Evolutionary conservation across 2,329 filamentous ascomycete genomes (phyloP).

Genomic region (Trichophyton mentagrophytes): DNA sequence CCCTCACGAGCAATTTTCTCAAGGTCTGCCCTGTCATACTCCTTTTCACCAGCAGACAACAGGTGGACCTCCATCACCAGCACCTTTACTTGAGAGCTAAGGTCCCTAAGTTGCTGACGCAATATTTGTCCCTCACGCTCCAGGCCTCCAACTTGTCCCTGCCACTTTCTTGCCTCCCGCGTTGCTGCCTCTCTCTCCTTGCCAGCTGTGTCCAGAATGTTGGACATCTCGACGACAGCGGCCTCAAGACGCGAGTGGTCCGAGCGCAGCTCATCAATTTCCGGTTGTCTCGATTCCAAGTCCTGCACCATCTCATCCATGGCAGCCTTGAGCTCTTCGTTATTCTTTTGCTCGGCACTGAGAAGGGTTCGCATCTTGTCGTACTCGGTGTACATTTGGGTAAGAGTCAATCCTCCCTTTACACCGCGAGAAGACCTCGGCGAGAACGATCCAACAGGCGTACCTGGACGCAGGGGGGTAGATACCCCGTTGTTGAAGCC

Average conservation of each 20-base stretch:
- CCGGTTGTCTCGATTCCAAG: slow-evolving; percentile 73
- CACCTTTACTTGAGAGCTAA: slow-evolving; percentile 81
- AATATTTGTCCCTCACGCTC: slow-evolving; percentile 61
- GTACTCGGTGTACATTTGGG: slow-evolving; percentile 52
- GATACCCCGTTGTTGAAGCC: slow-evolving; percentile 39
- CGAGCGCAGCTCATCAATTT: slow-evolving; percentile 70
- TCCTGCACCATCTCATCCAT: slow-evolving; percentile 77
- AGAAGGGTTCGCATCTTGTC: slow-evolving; percentile 54
- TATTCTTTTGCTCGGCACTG: slow-evolving; percentile 59
- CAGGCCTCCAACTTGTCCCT: slow-evolving; percentile 54
- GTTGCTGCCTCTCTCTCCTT: slow-evolving; percentile 67
- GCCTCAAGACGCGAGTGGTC: slow-evolving; percentile 69
- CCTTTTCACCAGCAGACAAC: slow-evolving; percentile 59
- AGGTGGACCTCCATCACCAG: slow-evolving; percentile 77
- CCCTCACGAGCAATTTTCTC: slow-evolving; percentile 67
- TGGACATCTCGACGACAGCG: slow-evolving; percentile 73
- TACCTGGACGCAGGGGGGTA: slow-evolving; percentile 39
- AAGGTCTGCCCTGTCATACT: slow-evolving; percentile 61
- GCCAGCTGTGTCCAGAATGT: slow-evolving; percentile 68
- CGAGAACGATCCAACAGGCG: slow-evolving; percentile 39
- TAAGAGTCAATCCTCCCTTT: slow-evolving; percentile 45
- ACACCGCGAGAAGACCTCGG: slow-evolving; percentile 40
- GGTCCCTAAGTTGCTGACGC: slow-evolving; percentile 74
- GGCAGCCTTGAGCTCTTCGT: slow-evolving; percentile 59
- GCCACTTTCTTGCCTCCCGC: slow-evolving; percentile 65